phyloP scores from a whole-genome alignment of 805 yeast genomes.

The Schwanniomyces yamadae region DNA sequence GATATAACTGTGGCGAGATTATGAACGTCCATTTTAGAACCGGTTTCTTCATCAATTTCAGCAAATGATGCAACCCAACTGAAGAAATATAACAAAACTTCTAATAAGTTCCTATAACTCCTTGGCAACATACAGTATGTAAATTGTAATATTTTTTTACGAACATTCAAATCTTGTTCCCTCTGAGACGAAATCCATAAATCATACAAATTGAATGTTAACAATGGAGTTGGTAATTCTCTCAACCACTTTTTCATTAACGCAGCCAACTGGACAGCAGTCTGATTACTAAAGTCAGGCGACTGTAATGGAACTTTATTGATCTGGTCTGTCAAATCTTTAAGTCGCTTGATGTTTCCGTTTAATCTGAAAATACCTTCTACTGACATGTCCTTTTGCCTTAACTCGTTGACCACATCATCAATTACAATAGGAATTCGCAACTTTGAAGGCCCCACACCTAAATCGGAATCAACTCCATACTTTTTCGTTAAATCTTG shows the following conservation, averaged over 20 bases:
- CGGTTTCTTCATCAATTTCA: constrained; percentile 80
- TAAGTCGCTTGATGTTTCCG: constrained; percentile 85
- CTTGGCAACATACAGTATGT: constrained; percentile 78
- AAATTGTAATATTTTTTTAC: constrained; percentile 57
- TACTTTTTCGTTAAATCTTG: constrained; percentile 63
- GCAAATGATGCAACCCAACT: constrained; percentile 97
- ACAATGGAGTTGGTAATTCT: constrained; percentile 87
- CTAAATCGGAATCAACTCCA: constrained; percentile 83
- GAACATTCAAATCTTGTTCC: constrained; percentile 44
- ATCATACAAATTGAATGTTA: constrained; percentile 73
- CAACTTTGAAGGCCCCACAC: constrained; percentile 77
- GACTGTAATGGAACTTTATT: constrained; percentile 70
- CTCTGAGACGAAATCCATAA: constrained; percentile 71
- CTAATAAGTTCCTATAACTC: constrained; percentile 78
- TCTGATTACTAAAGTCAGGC: constrained; percentile 71
- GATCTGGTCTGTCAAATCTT: constrained; percentile 69
- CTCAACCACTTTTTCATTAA: constrained; percentile 86
- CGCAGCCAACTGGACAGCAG: constrained; percentile 91
- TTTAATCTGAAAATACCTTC: constrained; percentile 96
- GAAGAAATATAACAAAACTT: constrained; percentile 80
- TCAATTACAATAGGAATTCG: constrained; percentile 84
- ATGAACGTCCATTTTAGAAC: constrained; percentile 93
- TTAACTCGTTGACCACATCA: constrained; percentile 77
- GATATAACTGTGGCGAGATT: constrained; percentile 94
- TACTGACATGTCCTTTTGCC: constrained; percentile 89